Base-by-base conservation (phyloP, 805 yeast species). In the Ogataea henricii region DNA sequence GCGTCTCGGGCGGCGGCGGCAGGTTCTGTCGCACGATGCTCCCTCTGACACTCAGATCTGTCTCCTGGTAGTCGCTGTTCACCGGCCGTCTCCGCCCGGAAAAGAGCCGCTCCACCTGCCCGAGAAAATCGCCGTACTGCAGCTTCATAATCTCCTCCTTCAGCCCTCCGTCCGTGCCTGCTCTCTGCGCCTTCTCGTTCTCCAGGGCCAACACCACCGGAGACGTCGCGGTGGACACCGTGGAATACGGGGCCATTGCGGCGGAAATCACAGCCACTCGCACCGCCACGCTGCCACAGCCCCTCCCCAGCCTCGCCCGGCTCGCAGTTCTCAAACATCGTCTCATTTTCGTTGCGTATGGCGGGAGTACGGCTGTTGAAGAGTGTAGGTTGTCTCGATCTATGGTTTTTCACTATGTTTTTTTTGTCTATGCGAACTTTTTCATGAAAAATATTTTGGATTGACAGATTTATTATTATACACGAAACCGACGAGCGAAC, bases 1-100 rank as follows among this genome's bases (percentile, higher is more conserved):
- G 20, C 20, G 20, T 13, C 7, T 18, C 21, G 13, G 35, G 35
- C 3, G 36, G 36, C 9, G 25, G 22, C 16, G 43, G 43, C 13
- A 40, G 36, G 13, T 40, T 40, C 33, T 39, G 14, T 26, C 42
- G 16, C 42, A 39, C 33, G 5, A 27, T 4, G n/a, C 26, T 26
- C 2, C 42, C 42, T 13, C 25, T 16, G 4, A 29, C 21, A 9
- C 12, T 12, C 32, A 35, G 16, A 21, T 37, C 32, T 6, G 40
- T 23, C 29, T 36, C 39, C 16, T 3, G 14, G n/a, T n/a, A 3
- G 8, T 18, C 6, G 6, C 18, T 13, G n/a, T 4, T 16, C 6
- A 13, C 4, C 13, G 12, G 12, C 18, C n/a, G 4, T 17, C 20
- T 32, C 10, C 37, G 13, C 23, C 13, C n/a, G 10, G 22, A 34